Percentiles rank a stretch among this genome's conserved stretches.
Evolutionary conservation across 2,329 filamentous ascomycete genomes (phyloP).

Genomic region (Lachnellula suecica): DNA sequence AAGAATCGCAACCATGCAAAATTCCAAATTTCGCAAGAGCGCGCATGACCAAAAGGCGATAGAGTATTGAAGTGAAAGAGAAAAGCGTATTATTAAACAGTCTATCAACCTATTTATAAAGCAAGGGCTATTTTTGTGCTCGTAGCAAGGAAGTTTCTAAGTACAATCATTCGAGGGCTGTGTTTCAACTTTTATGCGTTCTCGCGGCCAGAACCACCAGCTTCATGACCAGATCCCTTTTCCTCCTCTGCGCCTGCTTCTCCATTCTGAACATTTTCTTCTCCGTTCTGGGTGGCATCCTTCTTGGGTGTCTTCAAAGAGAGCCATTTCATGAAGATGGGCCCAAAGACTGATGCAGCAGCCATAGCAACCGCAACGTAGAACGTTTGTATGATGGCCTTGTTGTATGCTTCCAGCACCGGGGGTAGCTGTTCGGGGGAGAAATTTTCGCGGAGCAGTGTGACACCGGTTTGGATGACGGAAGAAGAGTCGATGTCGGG

Average conservation of each 20-base stretch:
- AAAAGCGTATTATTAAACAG: too few relatives aligned
- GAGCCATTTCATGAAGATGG: neutral
- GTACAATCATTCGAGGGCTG: too few relatives aligned
- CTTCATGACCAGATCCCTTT: neutral
- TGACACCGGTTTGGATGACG: neutral
- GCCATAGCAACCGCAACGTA: neutral
- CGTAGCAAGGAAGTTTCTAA: too few relatives aligned
- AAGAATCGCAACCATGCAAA: too few relatives aligned
- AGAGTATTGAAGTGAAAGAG: too few relatives aligned
- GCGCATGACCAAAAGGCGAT: too few relatives aligned
- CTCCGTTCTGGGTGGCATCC: neutral
- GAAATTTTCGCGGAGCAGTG: neutral
- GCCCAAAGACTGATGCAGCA: neutral
- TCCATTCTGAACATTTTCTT: neutral
- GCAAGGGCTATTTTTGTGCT: too few relatives aligned
- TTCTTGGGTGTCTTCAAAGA: neutral
- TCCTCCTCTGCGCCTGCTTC: neutral
- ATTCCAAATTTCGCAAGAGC: too few relatives aligned
- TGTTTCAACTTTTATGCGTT: too few relatives aligned
- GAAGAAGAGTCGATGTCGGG: neutral
- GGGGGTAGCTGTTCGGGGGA: neutral
- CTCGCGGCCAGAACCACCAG: neutral
- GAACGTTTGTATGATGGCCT: neutral
- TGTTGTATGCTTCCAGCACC: neutral
- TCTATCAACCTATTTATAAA: too few relatives aligned